Conservation (phyloP, 129 eudicot genomes). For the Centella asiatica region DNA sequence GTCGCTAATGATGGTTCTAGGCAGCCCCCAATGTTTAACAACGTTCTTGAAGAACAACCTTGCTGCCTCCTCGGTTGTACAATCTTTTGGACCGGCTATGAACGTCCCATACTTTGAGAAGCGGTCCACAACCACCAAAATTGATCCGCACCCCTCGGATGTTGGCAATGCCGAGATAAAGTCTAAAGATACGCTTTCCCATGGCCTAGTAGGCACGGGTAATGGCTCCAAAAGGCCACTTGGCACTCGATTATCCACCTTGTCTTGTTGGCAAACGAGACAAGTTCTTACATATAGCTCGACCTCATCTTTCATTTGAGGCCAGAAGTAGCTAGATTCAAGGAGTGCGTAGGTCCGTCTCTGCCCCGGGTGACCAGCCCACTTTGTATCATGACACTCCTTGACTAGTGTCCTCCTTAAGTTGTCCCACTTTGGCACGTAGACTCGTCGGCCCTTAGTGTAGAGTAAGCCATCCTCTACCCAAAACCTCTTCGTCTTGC, state of each 20-base stretch:
- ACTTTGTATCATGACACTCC: slow-evolving; percentile 7
- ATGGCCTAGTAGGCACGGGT: background rate
- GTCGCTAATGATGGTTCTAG: background rate
- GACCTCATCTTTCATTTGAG: slow-evolving; percentile 1
- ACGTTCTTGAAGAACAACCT: background rate
- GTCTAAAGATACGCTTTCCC: too few species aligned
- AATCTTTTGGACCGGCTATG: background rate
- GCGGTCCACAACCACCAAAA: background rate
- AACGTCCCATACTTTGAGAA: slow-evolving; percentile 5
- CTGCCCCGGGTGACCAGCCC: slow-evolving; percentile 7
- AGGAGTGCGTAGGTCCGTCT: background rate
- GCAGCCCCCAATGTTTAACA: background rate
- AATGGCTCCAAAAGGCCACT: background rate
- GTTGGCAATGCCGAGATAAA: background rate
- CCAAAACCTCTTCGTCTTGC: too few species aligned
- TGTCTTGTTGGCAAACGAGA: slow-evolving; percentile 2
- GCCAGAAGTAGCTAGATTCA: background rate
- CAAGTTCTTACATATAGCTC: slow-evolving; percentile 11
- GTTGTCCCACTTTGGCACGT: background rate
- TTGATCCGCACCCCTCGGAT: background rate
- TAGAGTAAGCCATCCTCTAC: background rate
- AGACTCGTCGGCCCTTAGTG: background rate
- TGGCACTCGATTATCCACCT: background rate
- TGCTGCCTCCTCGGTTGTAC: background rate
- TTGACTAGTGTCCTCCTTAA: background rate